phyloP scores from a whole-genome alignment of 352 stramenopile species.

The Globisporangium paroecandrum region DNA sequence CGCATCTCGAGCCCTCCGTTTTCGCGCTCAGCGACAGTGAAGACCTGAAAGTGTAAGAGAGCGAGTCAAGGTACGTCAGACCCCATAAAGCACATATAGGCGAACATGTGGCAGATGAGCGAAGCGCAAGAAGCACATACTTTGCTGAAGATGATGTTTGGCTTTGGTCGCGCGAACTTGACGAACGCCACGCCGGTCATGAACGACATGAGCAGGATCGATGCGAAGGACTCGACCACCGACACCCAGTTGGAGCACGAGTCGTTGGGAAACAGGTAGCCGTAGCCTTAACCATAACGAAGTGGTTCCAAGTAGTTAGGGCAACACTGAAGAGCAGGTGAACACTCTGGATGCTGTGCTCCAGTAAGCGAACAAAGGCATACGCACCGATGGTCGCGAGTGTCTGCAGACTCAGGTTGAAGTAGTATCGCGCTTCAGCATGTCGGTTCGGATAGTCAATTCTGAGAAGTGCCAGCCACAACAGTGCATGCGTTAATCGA shows the following conservation, averaged over 20 bases:
- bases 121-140: constrained; percentile 2
- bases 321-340: not conserved
- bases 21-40: constrained; percentile 35
- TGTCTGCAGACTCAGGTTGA: constrained; percentile 62
- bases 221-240: constrained; percentile 47
- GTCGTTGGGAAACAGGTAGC: constrained; percentile 39
- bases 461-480: not conserved
- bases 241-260: constrained; percentile 52
- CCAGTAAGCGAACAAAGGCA: too few relatives aligned
- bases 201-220: constrained; percentile 56
- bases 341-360: too few relatives aligned
- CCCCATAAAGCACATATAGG: not conserved
- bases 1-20: constrained; percentile 36
- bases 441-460: constrained; percentile 11
- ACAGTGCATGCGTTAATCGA: not conserved
- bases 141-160: constrained; percentile 50
- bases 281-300: constrained; percentile 31
- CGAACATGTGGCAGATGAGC: not conserved
- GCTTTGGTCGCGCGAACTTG: constrained; percentile 51
- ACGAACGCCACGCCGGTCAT: constrained; percentile 63
- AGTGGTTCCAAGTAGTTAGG: too few relatives aligned
- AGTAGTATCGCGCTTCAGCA: constrained; percentile 35
- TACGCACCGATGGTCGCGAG: constrained; percentile 48
- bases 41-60: constrained; percentile 22
- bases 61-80: not conserved